A percentile compares a stretch with the other conserved stretches of the same genome.
Conservation (phyloP, 106 monocot genomes). For the Dendrobium catenatum region DNA sequence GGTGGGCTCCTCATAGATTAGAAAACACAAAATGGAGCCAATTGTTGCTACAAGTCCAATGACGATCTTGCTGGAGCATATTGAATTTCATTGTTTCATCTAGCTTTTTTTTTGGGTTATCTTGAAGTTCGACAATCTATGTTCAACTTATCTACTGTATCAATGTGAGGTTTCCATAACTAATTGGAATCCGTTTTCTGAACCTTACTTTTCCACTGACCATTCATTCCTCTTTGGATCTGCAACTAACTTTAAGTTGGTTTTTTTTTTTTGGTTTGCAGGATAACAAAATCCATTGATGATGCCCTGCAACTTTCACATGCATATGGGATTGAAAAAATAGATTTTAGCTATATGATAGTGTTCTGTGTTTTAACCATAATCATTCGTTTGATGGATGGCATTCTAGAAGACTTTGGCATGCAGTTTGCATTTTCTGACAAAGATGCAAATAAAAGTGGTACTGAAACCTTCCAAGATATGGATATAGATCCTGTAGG, state of each 20-base stretch:
- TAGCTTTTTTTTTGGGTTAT: not conserved
- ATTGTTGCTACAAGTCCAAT: not conserved
- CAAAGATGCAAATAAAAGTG: conserved; percentile 14
- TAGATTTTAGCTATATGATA: conserved; percentile 48
- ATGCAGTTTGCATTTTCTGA: conserved; percentile 30
- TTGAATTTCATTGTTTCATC: not conserved
- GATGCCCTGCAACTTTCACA: conserved; percentile 61
- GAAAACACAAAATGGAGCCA: not conserved
- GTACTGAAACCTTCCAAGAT: conserved; percentile 10
- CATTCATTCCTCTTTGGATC: not conserved
- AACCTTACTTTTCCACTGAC: not conserved
- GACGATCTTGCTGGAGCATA: not conserved
- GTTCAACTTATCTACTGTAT: not conserved
- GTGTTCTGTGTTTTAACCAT: conserved; percentile 53
- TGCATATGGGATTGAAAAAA: conserved; percentile 37
- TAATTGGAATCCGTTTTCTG: not conserved
- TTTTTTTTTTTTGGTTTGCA: conserved; percentile 18
- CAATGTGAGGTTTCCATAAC: not conserved
- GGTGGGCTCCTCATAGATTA: not conserved
- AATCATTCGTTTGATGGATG: conserved; percentile 51
- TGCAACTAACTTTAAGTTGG: not conserved
- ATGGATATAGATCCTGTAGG: conserved; percentile 44
- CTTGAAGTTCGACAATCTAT: not conserved
- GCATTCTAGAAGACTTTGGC: conserved; percentile 64
- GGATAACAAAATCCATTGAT: conserved; percentile 71